phyloP scores from a whole-genome alignment of 495 filamentous ascomycete species.

The Tirmania nivea region DNA sequence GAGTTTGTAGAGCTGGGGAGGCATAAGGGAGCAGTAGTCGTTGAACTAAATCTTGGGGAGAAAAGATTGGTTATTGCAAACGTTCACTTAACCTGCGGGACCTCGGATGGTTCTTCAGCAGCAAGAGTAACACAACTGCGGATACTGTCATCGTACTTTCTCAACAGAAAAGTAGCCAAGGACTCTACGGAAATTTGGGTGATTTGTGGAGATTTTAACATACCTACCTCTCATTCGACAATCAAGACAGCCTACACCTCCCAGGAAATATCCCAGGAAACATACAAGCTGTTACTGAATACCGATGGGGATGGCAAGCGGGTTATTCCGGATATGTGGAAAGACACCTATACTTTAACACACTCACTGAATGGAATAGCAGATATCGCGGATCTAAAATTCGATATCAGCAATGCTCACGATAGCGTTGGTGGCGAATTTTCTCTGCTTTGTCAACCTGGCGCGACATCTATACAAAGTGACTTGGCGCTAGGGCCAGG shows the following conservation, averaged over 20 bases:
- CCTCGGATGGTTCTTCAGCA: constrained; percentile 30
- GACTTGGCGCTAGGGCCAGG: constrained; percentile 20
- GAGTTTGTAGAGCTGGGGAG: constrained; percentile 25
- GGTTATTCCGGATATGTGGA: constrained; percentile 19
- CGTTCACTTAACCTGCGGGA: constrained; percentile 32
- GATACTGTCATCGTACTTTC: constrained; percentile 24
- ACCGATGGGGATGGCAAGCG: neutral
- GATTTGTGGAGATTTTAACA: constrained; percentile 37
- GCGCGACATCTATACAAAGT: neutral
- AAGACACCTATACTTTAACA: constrained; percentile 12
- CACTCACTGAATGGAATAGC: neutral
- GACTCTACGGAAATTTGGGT: constrained; percentile 27
- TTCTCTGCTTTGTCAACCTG: neutral
- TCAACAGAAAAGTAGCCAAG: neutral
- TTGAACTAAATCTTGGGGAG: neutral
- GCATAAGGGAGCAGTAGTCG: constrained; percentile 31
- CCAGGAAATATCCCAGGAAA: neutral
- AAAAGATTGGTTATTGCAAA: constrained; percentile 24
- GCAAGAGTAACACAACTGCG: constrained; percentile 29
- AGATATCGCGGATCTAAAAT: neutral
- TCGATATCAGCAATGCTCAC: neutral
- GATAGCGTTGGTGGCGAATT: neutral
- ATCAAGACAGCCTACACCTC: neutral
- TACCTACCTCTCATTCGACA: constrained; percentile 25
- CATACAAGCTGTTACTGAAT: constrained; percentile 28